Evolutionary conservation across 257 asterid genomes (phyloP).

Genomic region (Nicotiana sylvestris): DNA sequence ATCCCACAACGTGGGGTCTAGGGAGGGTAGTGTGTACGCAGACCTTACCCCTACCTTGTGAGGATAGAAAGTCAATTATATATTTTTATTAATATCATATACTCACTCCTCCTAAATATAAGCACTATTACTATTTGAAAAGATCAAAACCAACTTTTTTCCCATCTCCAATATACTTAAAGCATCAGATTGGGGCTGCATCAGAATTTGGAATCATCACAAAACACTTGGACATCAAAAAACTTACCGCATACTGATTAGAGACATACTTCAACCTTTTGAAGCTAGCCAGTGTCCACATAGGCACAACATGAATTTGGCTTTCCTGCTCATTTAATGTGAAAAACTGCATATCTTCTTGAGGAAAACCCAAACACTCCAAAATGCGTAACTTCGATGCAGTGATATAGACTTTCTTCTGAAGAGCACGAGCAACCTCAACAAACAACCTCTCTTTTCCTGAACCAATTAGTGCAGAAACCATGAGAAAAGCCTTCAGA

Average conservation of each 20-base stretch:
- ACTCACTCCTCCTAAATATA: too few relatives aligned
- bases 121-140: too few relatives aligned
- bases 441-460: conserved; percentile 87
- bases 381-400: conserved; percentile 73
- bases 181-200: neutral
- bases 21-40: too few relatives aligned
- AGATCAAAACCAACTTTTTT: neutral
- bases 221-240: neutral
- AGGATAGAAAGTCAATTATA: too few relatives aligned
- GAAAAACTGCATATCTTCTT: conserved; percentile 83
- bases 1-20: too few relatives aligned
- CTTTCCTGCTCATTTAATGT: conserved; percentile 80
- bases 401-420: conserved; percentile 70
- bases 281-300: conserved; percentile 87
- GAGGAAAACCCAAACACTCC: conserved; percentile 65
- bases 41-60: too few relatives aligned
- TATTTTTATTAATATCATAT: too few relatives aligned
- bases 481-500: neutral
- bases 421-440: conserved; percentile 82
- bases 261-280: conserved; percentile 72
- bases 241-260: conserved; percentile 64
- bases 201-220: conserved; percentile 9
- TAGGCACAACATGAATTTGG: conserved; percentile 92
- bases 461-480: conserved; percentile 21
- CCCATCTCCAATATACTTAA: neutral